Conservation (phyloP, 2,329 filamentous ascomycete species). For the Passalora sequoiae region DNA sequence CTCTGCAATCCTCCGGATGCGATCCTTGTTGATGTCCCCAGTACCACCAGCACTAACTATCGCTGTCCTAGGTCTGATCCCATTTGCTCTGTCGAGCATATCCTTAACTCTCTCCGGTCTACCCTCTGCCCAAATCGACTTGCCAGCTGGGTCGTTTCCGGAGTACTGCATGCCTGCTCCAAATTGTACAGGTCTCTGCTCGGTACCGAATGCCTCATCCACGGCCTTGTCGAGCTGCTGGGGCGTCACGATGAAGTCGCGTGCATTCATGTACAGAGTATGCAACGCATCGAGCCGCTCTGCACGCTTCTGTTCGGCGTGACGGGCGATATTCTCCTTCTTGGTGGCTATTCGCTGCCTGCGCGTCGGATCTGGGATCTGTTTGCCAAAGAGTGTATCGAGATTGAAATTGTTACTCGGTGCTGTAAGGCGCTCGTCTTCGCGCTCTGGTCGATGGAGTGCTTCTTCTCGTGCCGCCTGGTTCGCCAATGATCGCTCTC, state of each 20-base stretch:
- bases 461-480: constrained; percentile 48
- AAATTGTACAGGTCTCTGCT: constrained; percentile 38
- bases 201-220: constrained; percentile 68
- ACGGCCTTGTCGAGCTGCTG: constrained; percentile 68
- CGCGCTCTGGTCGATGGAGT: constrained; percentile 60
- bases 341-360: constrained; percentile 49
- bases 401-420: constrained; percentile 50
- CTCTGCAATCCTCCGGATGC: constrained; percentile 61
- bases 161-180: constrained; percentile 31
- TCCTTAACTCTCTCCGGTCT: constrained; percentile 47
- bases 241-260: constrained; percentile 79
- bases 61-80: constrained; percentile 32
- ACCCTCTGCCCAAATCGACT: constrained; percentile 48
- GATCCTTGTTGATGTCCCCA: constrained; percentile 47
- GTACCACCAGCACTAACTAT: constrained; percentile 32
- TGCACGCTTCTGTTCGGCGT: constrained; percentile 20
- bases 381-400: constrained; percentile 30
- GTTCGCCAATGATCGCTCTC: constrained; percentile 43
- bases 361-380: constrained; percentile 57
- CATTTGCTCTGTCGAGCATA: constrained; percentile 39
- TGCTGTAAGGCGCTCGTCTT: constrained; percentile 72
- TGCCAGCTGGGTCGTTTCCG: constrained; percentile 11
- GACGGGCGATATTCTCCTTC: constrained; percentile 20
- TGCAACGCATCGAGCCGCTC: constrained; percentile 62
- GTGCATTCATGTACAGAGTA: constrained; percentile 83